Base-by-base conservation (phyloP, 129 eudicot species). In the Saussurea involucrata region DNA sequence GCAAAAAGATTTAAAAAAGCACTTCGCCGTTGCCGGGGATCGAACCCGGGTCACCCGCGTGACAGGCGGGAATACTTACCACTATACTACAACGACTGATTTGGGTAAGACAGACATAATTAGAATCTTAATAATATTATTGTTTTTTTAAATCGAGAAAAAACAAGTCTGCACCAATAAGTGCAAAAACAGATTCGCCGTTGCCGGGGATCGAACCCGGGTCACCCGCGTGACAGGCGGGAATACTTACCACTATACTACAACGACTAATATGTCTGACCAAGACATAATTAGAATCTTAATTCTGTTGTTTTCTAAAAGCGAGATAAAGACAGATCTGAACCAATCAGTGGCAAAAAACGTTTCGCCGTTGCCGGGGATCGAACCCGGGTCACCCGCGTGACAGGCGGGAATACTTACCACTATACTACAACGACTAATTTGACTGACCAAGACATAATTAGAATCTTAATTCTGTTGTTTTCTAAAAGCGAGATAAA, bases 211-310 rank as follows among this genome's bases (percentile, higher is more conserved):
- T 86, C 90, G 84, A 84, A 87, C 86, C 84, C 86, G 86, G 86
- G 86, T 88, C 89, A 78, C 89, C 89, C 92, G 87, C 87, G 92
- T 88, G 92, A 88, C 88, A 88, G 92, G 92, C 92, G 90, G 89
- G 89, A 85, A 88, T 85, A 87, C 92, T 87, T 44, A 87, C 88
- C 88, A 87, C 88, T 87, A 87, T 87, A 87, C 91, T 87, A 87
- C 91, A 87, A 87, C 91, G 91, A 87, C 91, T 1, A n/a, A n/a
- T n/a, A n/a, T n/a, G n/a, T n/a, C n/a, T n/a, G n/a, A n/a, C n/a
- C n/a, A n/a, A 2, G 18, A 44, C 12, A 44, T 2, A 44, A 44
- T 3, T 11, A 0, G 0, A 1, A 40, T 11, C 0, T 40, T 40
- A 40, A 40, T 40, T n/a, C n/a, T n/a, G n/a, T n/a, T n/a, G n/a